These are phyloP conservation scores for Colletotrichum falcatum DNA, from an alignment of 2,329 filamentous ascomycete genomes.

Conservation along the genomic window DNA sequence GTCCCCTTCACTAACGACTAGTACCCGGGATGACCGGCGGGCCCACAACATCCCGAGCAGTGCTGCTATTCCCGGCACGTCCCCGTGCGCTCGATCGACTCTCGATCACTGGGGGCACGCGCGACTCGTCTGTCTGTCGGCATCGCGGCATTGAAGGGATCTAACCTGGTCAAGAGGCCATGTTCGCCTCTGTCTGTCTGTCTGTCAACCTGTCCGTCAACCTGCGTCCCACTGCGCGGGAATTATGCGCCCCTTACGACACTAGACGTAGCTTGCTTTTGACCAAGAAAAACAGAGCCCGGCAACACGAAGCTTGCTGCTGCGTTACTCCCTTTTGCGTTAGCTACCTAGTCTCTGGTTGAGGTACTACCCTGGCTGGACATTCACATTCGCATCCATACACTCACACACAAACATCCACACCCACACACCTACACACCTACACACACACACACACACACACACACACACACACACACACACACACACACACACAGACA, in stretches of 20 bases:
- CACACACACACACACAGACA: background rate
- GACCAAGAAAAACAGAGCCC: background rate
- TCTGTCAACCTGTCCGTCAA: too few relatives aligned
- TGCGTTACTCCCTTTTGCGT: constrained; percentile 7
- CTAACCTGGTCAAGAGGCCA: background rate
- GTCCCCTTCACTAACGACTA: background rate
- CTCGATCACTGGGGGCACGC: constrained; percentile 15
- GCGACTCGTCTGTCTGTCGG: constrained; percentile 31
- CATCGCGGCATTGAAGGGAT: constrained; percentile 24
- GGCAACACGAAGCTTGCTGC: background rate
- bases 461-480: too few relatives aligned
- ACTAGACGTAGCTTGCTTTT: background rate
- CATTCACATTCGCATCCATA: background rate
- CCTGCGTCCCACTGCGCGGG: background rate
- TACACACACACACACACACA: too few relatives aligned
- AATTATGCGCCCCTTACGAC: background rate
- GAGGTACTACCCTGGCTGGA: constrained; percentile 2
- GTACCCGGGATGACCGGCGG: background rate
- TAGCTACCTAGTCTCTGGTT: background rate
- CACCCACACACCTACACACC: too few relatives aligned
- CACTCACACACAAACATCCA: background rate
- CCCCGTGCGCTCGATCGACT: constrained; percentile 17
- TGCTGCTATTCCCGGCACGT: constrained; percentile 29
- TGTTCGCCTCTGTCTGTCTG: background rate
- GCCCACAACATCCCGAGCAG: background rate